These are phyloP conservation scores for Lactifluus subvellereus DNA, from an alignment of 768 basidiomycete genomes.

Conservation along the genomic window DNA sequence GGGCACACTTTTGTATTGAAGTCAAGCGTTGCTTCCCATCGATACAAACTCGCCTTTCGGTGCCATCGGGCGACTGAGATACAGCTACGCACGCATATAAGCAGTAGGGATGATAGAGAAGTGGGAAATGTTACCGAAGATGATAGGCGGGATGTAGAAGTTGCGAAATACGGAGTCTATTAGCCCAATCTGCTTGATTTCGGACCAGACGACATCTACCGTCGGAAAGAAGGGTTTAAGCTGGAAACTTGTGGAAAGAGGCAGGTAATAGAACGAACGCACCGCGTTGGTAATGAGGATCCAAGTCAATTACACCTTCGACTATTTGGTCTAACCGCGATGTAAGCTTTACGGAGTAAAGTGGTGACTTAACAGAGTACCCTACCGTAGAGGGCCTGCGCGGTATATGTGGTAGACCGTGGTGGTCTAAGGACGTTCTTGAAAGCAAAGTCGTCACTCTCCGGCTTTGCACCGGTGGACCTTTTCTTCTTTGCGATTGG, in stretches of 20 bases:
- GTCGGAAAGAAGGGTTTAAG: not conserved
- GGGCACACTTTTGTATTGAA: constrained; percentile 49
- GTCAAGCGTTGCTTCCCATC: constrained; percentile 73
- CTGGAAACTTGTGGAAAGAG: not conserved
- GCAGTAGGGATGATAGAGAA: not conserved
- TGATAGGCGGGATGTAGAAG: constrained; percentile 61
- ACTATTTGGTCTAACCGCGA: constrained; percentile 41
- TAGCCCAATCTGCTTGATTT: constrained; percentile 51
- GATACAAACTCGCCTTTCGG: constrained; percentile 48
- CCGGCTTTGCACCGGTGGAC: constrained; percentile 24
- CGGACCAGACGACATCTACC: constrained; percentile 60
- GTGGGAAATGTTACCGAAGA: constrained; percentile 45
- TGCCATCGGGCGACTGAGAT: constrained; percentile 35
- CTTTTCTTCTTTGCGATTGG: constrained; percentile 17
- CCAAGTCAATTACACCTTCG: constrained; percentile 44
- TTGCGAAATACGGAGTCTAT: constrained; percentile 62
- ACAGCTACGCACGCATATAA: constrained; percentile 34
- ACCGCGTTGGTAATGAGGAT: constrained; percentile 61
- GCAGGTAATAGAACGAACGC: constrained; percentile 29
- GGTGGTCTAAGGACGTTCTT: constrained; percentile 48
- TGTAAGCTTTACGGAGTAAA: not conserved
- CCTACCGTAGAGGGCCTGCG: constrained; percentile 54
- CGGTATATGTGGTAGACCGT: constrained; percentile 57
- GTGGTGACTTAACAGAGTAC: not conserved
- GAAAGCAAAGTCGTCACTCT: constrained; percentile 24